Base-by-base conservation (phyloP, 129 eudicot genomes). In the Flaveria trinervia region DNA sequence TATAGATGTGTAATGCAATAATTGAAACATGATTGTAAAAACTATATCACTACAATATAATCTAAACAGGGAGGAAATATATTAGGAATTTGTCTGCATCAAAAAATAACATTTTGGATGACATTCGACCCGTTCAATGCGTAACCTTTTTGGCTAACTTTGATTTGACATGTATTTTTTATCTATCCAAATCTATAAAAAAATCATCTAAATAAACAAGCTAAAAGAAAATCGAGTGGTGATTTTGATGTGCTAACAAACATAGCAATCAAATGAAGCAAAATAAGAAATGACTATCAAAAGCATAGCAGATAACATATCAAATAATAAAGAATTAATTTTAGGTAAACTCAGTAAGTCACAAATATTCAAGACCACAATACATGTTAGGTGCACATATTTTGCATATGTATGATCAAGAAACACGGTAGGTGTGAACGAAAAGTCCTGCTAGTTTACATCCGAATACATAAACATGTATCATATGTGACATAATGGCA, bases 371-470 rank as follows among this genome's bases (percentile, higher is more conserved):
- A 36, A 71, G 54, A 70, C 76, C 46, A 17, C 46, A 49, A 71
- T 70, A 59, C 65, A 33, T 13, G 59, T 64, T 79, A 72, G 79
- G 70, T 80, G 59, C 65, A 20, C 18, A 18, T 66, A 26, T 73
- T 23, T 44, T 52, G 52, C 13, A 79, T 28, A 65, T 59, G 83
- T 44, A 71, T 25, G 72, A 39, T 43, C 36, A 28, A 30, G 25
- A 65, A 65, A 73, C 14, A 3, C 13, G 39, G 69, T 80, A 72
- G 83, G 83, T 72, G 78, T 72, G 52, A 62, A 43, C 74, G 28
- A 41, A 72, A 44, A 13, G n/a, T 43, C 41, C 11, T 64, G 65
- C 18, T 72, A 18, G 25, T 11, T 50, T 44, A 57, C 51, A 43
- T 48, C 65, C 18, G 8, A 65, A 49, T 45, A 68, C 81, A 59